phyloP scores from a whole-genome alignment of 257 asterid species.

The Ajuga chamaepitys region DNA sequence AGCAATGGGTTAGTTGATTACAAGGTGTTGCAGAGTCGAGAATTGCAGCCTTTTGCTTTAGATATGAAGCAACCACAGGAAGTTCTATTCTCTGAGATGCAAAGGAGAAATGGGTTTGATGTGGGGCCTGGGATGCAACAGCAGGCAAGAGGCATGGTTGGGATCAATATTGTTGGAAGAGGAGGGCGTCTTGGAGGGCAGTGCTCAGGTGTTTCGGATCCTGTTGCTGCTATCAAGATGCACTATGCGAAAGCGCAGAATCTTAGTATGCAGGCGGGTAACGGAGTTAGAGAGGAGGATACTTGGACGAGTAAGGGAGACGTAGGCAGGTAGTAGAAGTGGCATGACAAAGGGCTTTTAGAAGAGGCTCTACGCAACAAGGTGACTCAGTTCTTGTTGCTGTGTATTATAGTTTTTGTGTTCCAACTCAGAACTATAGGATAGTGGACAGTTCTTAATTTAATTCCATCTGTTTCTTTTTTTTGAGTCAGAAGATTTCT shows the following conservation, averaged over 20 bases:
- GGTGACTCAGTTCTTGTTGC: conserved; percentile 33
- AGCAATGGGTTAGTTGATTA: conserved; percentile 35
- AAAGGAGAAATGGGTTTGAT: conserved; percentile 58
- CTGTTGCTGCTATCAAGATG: conserved; percentile 77
- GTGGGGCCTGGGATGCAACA: conserved; percentile 48
- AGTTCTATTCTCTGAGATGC: conserved; percentile 45
- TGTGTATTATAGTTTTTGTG: conserved; percentile 55
- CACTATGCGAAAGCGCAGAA: conserved; percentile 66
- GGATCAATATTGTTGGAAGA: conserved; percentile 50
- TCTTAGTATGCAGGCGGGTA: conserved; percentile 33
- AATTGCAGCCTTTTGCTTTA: conserved; percentile 40
- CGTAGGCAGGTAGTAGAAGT: conserved; percentile 58
- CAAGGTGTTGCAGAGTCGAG: conserved; percentile 39
- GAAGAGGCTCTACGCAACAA: conserved; percentile 32
- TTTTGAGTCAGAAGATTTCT: conserved; percentile 35
- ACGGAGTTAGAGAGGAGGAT: conserved; percentile 52
- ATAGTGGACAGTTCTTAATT: conserved; percentile 30
- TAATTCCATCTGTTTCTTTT: conserved; percentile 17
- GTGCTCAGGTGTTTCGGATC: conserved; percentile 67
- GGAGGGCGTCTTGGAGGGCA: conserved; percentile 57
- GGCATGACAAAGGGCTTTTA: conserved; percentile 20
- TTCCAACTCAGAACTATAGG: conserved; percentile 41
- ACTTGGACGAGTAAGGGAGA: conserved; percentile 70
- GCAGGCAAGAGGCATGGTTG: conserved; percentile 41
- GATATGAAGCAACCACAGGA: conserved; percentile 57